These are phyloP conservation scores for Floccularia luteovirens DNA, from an alignment of 768 basidiomycete species.

Conservation along the genomic window DNA sequence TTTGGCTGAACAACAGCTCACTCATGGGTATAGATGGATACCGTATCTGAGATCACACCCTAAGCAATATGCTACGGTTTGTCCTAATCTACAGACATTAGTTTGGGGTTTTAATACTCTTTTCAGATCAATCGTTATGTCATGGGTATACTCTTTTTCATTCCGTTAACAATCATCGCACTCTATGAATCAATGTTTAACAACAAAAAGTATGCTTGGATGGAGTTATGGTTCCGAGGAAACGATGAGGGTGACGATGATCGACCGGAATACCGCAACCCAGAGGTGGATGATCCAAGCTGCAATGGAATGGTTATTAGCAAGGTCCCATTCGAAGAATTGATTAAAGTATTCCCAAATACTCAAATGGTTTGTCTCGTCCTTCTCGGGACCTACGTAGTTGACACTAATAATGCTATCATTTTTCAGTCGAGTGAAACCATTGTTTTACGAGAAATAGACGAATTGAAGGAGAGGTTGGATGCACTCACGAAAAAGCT, in stretches of 20 bases:
- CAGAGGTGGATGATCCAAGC: constrained; percentile 48
- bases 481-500: constrained; percentile 17
- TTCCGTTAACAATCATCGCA: constrained; percentile 70
- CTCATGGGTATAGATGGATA: constrained; percentile 39
- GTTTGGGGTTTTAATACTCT: no score
- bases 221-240: constrained; percentile 59
- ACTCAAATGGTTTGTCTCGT: constrained; percentile 51
- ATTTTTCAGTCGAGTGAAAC: constrained; percentile 58
- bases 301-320: constrained; percentile 56
- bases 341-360: constrained; percentile 70
- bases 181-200: constrained; percentile 61
- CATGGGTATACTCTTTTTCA: constrained; percentile 77
- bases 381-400: constrained; percentile 1
- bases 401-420: constrained; percentile 2
- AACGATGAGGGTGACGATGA: constrained; percentile 55
- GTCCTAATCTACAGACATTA: constrained; percentile 1
- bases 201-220: constrained; percentile 46
- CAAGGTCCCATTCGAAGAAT: constrained; percentile 59
- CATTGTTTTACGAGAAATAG: constrained; percentile 57
- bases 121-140: constrained; percentile 64
- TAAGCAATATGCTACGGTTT: constrained; percentile 53
- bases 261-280: constrained; percentile 46
- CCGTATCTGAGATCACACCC: constrained; percentile 34
- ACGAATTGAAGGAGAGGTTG: constrained; percentile 42
- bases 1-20: constrained; percentile 4